Evolutionary conservation across 1,284 basidiomycete species (phyloP).

Genomic region (Fomitopsis pinicola): DNA sequence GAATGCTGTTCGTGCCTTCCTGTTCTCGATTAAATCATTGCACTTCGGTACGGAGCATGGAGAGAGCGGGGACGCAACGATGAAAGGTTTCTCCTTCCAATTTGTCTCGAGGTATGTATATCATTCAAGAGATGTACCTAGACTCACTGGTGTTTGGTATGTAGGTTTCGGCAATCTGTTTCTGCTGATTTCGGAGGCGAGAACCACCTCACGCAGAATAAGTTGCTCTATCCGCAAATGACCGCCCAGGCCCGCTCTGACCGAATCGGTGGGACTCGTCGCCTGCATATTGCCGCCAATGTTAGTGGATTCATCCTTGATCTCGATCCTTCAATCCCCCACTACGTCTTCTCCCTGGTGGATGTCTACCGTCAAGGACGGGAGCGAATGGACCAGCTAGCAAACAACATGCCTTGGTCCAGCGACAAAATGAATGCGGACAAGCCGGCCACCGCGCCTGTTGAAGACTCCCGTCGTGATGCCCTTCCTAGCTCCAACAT

Average conservation of each 20-base stretch:
- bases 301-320: slow-evolving; percentile 87
- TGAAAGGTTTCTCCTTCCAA: slow-evolving; percentile 76
- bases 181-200: slow-evolving; percentile 69
- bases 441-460: slow-evolving; percentile 17
- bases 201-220: slow-evolving; percentile 69
- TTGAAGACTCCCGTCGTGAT: slow-evolving; percentile 29
- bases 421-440: slow-evolving; percentile 23
- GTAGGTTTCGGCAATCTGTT: slow-evolving; percentile 73
- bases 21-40: slow-evolving; percentile 77
- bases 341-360: slow-evolving; percentile 75
- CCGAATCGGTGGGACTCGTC: slow-evolving; percentile 44
- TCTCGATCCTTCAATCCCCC: slow-evolving; percentile 78
- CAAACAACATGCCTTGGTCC: slow-evolving; percentile 44
- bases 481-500: slow-evolving; percentile 54
- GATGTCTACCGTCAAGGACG: slow-evolving; percentile 85
- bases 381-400: slow-evolving; percentile 66
- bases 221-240: slow-evolving; percentile 78
- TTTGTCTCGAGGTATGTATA: slow-evolving; percentile 65
- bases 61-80: slow-evolving; percentile 73
- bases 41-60: slow-evolving; percentile 71
- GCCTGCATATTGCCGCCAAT: slow-evolving; percentile 64
- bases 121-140: slow-evolving; percentile 15
- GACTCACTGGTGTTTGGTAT: neutral
- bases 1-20: slow-evolving; percentile 66
- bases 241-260: slow-evolving; percentile 69